Evolutionary conservation across 2,329 filamentous ascomycete species (phyloP).

Genomic region (Neonectria punicea): DNA sequence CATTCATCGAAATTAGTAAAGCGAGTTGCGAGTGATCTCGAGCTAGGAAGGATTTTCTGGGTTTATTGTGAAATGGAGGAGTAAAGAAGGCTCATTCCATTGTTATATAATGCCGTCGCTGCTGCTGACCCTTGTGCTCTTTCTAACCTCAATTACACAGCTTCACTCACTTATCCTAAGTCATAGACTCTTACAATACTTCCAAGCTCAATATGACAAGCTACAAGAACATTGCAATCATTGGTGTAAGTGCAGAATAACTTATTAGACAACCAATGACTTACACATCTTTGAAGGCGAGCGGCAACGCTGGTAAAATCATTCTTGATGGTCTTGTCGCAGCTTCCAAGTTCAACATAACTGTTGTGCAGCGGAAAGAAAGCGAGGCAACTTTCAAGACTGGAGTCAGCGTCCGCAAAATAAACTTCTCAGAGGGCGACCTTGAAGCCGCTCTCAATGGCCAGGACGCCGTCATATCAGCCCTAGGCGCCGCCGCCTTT

Average conservation of each 20-base stretch:
- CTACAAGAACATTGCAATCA: conserved; percentile 14
- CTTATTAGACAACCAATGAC: no score
- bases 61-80: background rate
- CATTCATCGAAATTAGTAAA: background rate
- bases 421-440: conserved; percentile 20
- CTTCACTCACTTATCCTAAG: background rate
- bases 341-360: conserved; percentile 22
- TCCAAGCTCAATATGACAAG: background rate
- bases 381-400: conserved; percentile 23
- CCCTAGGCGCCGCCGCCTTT: conserved; percentile 50
- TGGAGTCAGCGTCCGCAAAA: conserved; percentile 20
- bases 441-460: conserved; percentile 25
- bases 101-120: no score
- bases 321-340: conserved; percentile 23
- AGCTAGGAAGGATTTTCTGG: background rate
- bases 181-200: background rate
- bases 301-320: conserved; percentile 30
- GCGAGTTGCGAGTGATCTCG: background rate
- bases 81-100: no score
- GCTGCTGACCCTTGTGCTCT: no score
- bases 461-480: conserved; percentile 48
- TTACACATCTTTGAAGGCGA: conserved; percentile 19
- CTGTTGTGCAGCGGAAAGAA: conserved; percentile 21
- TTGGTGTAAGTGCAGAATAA: conserved; percentile 7
- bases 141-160: background rate